These are phyloP conservation scores for Aspergillus pseudotamarii DNA, from an alignment of 2,329 filamentous ascomycete species.

Conservation along the genomic window DNA sequence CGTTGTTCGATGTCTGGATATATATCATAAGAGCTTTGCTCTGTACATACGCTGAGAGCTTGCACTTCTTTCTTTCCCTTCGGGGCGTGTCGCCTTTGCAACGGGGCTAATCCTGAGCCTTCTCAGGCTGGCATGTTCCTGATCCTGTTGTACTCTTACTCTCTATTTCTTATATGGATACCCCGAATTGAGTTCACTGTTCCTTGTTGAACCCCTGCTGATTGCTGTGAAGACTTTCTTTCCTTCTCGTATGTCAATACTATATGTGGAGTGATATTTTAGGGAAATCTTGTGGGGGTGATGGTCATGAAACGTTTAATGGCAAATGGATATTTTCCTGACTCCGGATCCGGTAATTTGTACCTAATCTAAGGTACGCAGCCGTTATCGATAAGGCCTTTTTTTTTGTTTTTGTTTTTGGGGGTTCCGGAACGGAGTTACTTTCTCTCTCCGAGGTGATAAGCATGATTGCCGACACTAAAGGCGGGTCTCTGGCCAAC, in stretches of 20 bases:
- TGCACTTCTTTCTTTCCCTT: not conserved
- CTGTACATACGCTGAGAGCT: slow-evolving; percentile 13
- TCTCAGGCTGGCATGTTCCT: slow-evolving; percentile 7
- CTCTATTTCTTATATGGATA: slow-evolving; percentile 13
- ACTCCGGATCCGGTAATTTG: no score
- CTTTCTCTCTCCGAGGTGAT: not conserved
- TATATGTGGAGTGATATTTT: not conserved
- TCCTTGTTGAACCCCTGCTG: slow-evolving; percentile 8
- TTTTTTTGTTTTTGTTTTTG: not conserved
- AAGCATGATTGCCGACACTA: not conserved
- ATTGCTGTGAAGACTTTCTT: slow-evolving; percentile 7
- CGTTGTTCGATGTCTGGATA: slow-evolving; percentile 7
- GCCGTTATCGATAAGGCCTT: not conserved
- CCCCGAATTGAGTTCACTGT: slow-evolving; percentile 14
- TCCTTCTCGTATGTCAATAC: slow-evolving; percentile 3
- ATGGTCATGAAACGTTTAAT: not conserved
- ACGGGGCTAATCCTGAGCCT: not conserved
- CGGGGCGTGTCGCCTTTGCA: not conserved
- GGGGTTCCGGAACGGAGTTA: not conserved
- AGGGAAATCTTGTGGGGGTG: not conserved
- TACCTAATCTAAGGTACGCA: not conserved
- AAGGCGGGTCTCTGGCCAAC: not conserved
- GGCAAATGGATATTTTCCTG: not conserved
- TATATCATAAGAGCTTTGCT: slow-evolving; percentile 23
- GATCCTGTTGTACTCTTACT: slow-evolving; percentile 16